These are phyloP conservation scores for Stentor coeruleus DNA, from an alignment of 73 alveolate genomes.

Conservation along the genomic window DNA sequence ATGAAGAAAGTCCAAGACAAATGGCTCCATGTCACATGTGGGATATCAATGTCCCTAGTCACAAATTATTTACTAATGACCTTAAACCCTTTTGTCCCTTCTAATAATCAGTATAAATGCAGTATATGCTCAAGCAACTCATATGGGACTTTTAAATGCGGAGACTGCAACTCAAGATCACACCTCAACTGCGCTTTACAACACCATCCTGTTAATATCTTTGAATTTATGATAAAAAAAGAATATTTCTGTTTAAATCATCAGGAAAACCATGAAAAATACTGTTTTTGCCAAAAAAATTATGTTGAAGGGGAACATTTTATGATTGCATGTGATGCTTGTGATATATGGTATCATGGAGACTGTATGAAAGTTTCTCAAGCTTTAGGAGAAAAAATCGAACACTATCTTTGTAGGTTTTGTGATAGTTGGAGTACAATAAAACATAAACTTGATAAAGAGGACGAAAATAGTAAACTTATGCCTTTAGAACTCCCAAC, in stretches of 20 bases:
- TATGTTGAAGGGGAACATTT: background rate
- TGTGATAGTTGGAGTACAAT: conserved; percentile 6
- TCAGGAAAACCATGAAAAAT: background rate
- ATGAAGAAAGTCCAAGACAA: background rate
- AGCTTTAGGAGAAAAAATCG: conserved; percentile 7
- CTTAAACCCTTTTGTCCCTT: background rate
- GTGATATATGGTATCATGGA: conserved; percentile 8
- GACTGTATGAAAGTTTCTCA: background rate
- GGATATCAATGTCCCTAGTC: background rate
- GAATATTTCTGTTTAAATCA: background rate
- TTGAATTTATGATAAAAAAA: background rate
- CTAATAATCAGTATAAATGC: background rate
- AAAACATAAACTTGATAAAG: background rate
- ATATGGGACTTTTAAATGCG: conserved; percentile 1
- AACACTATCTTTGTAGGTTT: background rate
- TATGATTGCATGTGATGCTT: conserved; percentile 10
- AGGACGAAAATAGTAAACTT: background rate
- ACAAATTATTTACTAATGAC: background rate
- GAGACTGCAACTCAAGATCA: conserved; percentile 11
- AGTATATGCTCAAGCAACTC: background rate
- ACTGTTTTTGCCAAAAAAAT: conserved; percentile 3
- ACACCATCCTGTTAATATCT: background rate
- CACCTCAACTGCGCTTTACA: background rate
- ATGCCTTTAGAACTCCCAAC: background rate
- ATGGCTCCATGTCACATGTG: conserved; percentile 19